These are phyloP conservation scores for Elsinoe fawcettii DNA, from an alignment of 2,329 filamentous ascomycete genomes.

Conservation along the genomic window DNA sequence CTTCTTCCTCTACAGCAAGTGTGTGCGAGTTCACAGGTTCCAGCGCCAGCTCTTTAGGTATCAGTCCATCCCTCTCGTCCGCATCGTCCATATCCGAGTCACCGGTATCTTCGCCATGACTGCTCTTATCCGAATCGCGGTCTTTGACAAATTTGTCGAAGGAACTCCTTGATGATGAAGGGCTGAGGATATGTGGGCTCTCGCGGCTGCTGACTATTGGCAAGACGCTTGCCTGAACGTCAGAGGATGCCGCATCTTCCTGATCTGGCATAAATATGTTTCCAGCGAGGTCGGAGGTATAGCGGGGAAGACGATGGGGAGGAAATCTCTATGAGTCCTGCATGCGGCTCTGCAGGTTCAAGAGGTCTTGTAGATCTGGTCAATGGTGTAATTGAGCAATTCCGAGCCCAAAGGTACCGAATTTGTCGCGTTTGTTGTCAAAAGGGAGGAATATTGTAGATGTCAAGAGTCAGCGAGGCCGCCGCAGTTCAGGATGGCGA, in stretches of 20 bases:
- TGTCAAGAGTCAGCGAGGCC: neutral
- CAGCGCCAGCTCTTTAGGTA: slow-evolving; percentile 1
- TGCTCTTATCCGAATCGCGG: slow-evolving; percentile 3
- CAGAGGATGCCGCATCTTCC: neutral
- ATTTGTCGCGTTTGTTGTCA: neutral
- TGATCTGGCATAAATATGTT: neutral
- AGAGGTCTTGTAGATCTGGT: neutral
- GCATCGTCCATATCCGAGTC: slow-evolving; percentile 6
- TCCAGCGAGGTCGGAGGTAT: neutral
- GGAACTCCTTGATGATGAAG: neutral
- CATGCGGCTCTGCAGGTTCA: neutral
- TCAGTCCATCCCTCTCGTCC: slow-evolving; percentile 11
- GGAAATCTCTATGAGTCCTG: neutral
- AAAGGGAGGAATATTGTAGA: neutral
- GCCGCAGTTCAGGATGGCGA: neutral
- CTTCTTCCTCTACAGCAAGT: slow-evolving; percentile 17
- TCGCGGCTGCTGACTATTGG: neutral
- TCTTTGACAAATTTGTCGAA: slow-evolving; percentile 12
- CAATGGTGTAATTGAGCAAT: neutral
- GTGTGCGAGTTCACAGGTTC: neutral
- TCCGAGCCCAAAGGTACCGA: neutral
- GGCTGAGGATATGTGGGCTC: slow-evolving; percentile 1
- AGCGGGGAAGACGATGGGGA: neutral
- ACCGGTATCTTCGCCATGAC: neutral
- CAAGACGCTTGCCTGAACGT: neutral